phyloP scores from a whole-genome alignment of 2,329 filamentous ascomycete genomes.

The Monosporascus cannonballus region DNA sequence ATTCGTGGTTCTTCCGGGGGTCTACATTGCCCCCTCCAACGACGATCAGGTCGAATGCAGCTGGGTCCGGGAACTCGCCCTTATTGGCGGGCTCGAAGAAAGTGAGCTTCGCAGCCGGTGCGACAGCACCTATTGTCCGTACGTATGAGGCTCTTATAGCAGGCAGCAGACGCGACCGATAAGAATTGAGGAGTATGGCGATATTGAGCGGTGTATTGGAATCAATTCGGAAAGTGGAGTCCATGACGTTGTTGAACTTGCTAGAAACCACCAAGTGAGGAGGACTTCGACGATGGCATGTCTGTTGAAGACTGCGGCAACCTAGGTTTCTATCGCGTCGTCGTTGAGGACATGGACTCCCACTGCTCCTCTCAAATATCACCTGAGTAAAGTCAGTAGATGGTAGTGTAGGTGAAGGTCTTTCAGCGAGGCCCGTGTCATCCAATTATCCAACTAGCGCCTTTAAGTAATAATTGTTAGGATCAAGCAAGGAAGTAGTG shows the following conservation, averaged over 20 bases:
- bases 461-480: too few relatives aligned
- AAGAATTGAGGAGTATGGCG: constrained; percentile 33
- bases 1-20: constrained; percentile 30
- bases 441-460: neutral
- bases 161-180: constrained; percentile 28
- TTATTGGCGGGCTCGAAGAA: constrained; percentile 33
- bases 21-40: constrained; percentile 37
- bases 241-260: neutral
- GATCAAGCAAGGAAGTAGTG: too few relatives aligned
- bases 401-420: neutral
- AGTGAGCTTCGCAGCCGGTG: constrained; percentile 21
- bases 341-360: neutral
- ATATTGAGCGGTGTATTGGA: constrained; percentile 18
- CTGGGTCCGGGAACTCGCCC: constrained; percentile 30
- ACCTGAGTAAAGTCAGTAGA: neutral
- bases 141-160: constrained; percentile 30
- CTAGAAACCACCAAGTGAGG: neutral
- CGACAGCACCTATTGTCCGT: constrained; percentile 26
- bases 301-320: neutral
- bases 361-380: neutral
- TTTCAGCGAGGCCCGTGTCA: neutral
- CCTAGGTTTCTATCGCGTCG: neutral
- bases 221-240: neutral
- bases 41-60: constrained; percentile 35
- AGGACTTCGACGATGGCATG: neutral